Evolutionary conservation across 108 stramenopile genomes (phyloP).

Genomic region (Nitzschia inconspicua): DNA sequence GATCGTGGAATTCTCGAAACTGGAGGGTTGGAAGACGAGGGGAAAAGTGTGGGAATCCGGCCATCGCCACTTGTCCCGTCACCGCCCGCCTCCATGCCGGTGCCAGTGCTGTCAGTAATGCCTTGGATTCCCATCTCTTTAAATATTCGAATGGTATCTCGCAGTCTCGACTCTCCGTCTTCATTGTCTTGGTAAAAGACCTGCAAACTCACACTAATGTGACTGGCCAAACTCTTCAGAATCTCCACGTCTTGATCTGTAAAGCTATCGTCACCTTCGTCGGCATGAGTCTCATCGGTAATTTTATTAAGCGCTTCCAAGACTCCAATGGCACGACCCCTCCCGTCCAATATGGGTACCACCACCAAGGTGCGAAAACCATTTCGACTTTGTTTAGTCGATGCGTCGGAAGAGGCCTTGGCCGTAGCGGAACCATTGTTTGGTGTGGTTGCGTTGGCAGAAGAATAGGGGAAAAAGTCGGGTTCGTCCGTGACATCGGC

Average conservation of each 20-base stretch:
- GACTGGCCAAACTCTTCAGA: slow-evolving; percentile 51
- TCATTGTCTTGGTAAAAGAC: slow-evolving; percentile 33
- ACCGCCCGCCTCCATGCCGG: background rate
- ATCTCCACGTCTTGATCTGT: slow-evolving; percentile 47
- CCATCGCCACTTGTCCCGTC: background rate
- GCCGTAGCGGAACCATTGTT: background rate
- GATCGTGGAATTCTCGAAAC: too few species aligned
- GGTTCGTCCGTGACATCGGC: slow-evolving; percentile 33
- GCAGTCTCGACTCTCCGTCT: slow-evolving; percentile 35
- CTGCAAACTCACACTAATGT: slow-evolving; percentile 50
- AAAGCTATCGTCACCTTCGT: slow-evolving; percentile 30
- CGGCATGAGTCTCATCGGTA: background rate
- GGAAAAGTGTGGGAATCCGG: too few species aligned
- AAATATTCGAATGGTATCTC: slow-evolving; percentile 57
- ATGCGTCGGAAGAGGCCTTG: background rate
- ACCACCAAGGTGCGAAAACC: slow-evolving; percentile 31
- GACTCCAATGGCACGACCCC: slow-evolving; percentile 55
- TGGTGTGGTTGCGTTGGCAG: too few species aligned
- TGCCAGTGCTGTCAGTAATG: background rate
- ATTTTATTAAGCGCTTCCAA: slow-evolving; percentile 64
- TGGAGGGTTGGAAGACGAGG: too few species aligned
- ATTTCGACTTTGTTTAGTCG: background rate
- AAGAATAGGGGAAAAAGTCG: slow-evolving; percentile 23
- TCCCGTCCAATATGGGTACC: slow-evolving; percentile 54
- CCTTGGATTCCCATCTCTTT: slow-evolving; percentile 48